Conservation (phyloP, 2,329 filamentous ascomycete species). For the Colletotrichum gloeosporioides region DNA sequence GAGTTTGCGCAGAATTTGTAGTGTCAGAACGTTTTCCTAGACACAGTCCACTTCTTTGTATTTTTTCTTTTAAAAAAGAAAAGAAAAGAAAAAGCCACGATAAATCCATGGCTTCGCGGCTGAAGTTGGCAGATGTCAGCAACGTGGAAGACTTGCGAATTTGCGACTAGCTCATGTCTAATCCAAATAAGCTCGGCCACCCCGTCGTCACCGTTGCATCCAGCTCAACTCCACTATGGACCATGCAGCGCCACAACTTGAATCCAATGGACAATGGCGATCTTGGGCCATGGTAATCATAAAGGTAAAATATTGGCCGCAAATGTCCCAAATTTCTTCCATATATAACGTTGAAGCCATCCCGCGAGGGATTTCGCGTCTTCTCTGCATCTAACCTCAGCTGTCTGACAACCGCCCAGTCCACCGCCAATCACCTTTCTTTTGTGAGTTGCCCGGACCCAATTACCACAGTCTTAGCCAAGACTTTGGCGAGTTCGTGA, state of each 20-base stretch:
- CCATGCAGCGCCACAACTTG: neutral
- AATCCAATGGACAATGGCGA: neutral
- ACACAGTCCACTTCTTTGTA: no score
- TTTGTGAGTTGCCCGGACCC: neutral
- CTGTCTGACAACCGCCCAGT: neutral
- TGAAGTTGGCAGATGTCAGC: neutral
- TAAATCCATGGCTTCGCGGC: neutral
- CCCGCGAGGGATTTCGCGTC: neutral
- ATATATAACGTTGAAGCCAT: neutral
- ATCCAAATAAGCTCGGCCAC: neutral
- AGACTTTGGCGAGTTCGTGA: slow-evolving; percentile 2
- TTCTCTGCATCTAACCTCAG: neutral
- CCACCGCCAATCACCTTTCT: neutral
- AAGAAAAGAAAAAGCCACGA: neutral
- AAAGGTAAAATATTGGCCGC: neutral
- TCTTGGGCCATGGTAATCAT: neutral
- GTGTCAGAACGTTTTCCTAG: no score
- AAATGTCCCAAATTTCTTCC: neutral
- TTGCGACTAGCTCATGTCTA: neutral
- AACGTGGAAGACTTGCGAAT: neutral
- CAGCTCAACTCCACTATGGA: neutral
- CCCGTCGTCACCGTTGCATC: neutral
- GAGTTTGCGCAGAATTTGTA: neutral
- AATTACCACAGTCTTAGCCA: neutral
- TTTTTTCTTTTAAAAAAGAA: no score